A percentile compares a stretch with the other conserved stretches of the same genome.
phyloP scores from a whole-genome alignment of 371 early-diverging fungal genomes.

The Mortierella sp. region DNA sequence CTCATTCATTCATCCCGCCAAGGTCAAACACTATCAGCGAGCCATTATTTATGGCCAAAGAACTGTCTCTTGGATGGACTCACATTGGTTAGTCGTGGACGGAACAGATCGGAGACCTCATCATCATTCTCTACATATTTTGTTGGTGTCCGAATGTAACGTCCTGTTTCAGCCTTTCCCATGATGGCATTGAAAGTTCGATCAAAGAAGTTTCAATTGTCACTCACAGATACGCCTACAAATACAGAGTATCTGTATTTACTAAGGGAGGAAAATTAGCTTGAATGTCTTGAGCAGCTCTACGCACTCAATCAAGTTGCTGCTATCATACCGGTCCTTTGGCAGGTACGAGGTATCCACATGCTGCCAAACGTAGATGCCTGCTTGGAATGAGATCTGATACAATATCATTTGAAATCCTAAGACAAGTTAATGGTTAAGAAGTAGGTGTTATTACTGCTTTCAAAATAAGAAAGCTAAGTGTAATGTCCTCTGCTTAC shows the following conservation, averaged over 20 bases:
- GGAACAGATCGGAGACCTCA: background rate
- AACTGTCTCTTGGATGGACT: too few relatives aligned
- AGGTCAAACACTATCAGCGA: too few relatives aligned
- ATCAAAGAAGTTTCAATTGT: too few relatives aligned
- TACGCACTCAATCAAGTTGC: slow-evolving; percentile 2
- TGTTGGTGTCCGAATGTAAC: slow-evolving; percentile 2
- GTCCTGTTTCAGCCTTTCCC: slow-evolving; percentile 1
- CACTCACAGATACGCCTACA: background rate
- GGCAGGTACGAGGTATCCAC: slow-evolving; percentile 12
- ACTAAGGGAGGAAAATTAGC: slow-evolving; percentile 4
- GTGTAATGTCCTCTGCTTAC: slow-evolving; percentile 5
- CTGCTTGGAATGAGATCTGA: slow-evolving; percentile 15
- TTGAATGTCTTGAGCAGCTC: slow-evolving; percentile 15
- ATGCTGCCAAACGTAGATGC: slow-evolving; percentile 20
- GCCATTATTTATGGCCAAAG: too few relatives aligned
- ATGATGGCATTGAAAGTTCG: too few relatives aligned
- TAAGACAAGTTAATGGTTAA: background rate
- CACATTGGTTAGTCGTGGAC: background rate
- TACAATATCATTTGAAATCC: slow-evolving; percentile 17
- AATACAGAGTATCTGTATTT: background rate
- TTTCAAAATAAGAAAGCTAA: background rate
- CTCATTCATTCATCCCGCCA: too few relatives aligned
- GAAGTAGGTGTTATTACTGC: background rate
- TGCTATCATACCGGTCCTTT: slow-evolving; percentile 12
- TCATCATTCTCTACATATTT: background rate